These are phyloP conservation scores for Candida pseudoviswanathii DNA, from an alignment of 1,139 yeast genomes.

Conservation along the genomic window DNA sequence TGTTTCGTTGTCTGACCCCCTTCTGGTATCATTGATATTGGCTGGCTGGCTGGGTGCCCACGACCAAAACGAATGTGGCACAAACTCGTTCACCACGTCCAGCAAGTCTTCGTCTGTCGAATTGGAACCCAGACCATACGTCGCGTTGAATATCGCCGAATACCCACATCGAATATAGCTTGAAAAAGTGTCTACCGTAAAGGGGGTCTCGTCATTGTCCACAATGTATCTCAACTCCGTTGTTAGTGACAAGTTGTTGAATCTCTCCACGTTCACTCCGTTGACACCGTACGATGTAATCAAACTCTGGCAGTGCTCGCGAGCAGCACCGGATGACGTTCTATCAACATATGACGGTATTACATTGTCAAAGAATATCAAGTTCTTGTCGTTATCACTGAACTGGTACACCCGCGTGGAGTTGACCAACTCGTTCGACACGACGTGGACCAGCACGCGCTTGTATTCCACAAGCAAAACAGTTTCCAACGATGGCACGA, in stretches of 20 bases:
- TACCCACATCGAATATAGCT: constrained; percentile 55
- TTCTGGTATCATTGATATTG: neutral
- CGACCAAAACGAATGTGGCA: constrained; percentile 58
- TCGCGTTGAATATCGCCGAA: constrained; percentile 57
- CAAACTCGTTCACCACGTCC: constrained; percentile 19
- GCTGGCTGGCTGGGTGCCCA: constrained; percentile 66
- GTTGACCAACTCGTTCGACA: constrained; percentile 27
- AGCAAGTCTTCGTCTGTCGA: constrained; percentile 2
- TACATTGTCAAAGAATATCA: constrained; percentile 22
- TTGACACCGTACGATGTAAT: constrained; percentile 1
- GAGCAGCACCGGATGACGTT: constrained; percentile 10
- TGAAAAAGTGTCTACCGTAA: constrained; percentile 32
- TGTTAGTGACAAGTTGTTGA: constrained; percentile 20
- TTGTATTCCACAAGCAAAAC: constrained; percentile 46
- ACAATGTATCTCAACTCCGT: constrained; percentile 42
- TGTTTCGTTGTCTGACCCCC: neutral
- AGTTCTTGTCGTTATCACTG: constrained; percentile 22
- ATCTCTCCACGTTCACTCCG: constrained; percentile 10
- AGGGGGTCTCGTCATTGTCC: constrained; percentile 34
- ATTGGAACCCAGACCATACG: constrained; percentile 21
- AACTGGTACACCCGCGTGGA: constrained; percentile 23
- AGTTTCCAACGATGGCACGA: constrained; percentile 42
- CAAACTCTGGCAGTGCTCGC: constrained; percentile 12
- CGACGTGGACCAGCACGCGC: constrained; percentile 42
- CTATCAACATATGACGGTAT: constrained; percentile 17